Base-by-base conservation (phyloP, 1,139 yeast genomes). In the Sugiyamaella sp. region DNA sequence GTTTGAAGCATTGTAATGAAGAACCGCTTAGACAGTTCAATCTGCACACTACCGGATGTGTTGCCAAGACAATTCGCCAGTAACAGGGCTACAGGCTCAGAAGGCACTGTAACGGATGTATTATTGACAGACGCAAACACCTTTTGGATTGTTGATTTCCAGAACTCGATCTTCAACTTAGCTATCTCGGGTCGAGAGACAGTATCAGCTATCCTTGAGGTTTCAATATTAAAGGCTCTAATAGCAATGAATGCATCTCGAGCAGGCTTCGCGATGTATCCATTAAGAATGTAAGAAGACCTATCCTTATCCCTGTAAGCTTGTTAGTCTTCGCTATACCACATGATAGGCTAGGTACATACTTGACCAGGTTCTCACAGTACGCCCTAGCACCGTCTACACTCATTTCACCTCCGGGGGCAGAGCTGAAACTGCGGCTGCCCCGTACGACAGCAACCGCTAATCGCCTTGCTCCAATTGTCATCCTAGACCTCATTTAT, bases 161-260 rank as follows among this genome's bases (percentile, higher is more conserved):
- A 74, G 59, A 68, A 74, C 40, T 71, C 74, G 35, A 71, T 66
- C 33, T 74, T 64, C 53, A 73, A 54, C 47, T 64, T 62, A 32
- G 78, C 64, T 61, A 76, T 45, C 62, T 71, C 67, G 1, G 66
- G 60, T 56, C 74, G 71, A 43, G 68, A 60, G 3, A 79, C 78
- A 1, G 80, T 79, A 51, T 77, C 80, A 20, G 75, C 75, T 43
- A 87, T 80, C 63, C 81, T 81, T 53, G 85, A 80, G 22, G 86
- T 74, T 60, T 88, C 95, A 39, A 85, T 69, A 59, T 83, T 83
- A 70, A 89, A 83, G 0, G 87, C 86, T 46, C 86, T 72, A 39
- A 85, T 74, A 0, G 89, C 95, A n/a, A 85, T 60, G 60, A 79
- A 86, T 1, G 85, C 79, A 63, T 85, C 83, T 59, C 86, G 74